Conservation (phyloP, 2,329 filamentous ascomycete species). For the Aspergillus sp. region DNA sequence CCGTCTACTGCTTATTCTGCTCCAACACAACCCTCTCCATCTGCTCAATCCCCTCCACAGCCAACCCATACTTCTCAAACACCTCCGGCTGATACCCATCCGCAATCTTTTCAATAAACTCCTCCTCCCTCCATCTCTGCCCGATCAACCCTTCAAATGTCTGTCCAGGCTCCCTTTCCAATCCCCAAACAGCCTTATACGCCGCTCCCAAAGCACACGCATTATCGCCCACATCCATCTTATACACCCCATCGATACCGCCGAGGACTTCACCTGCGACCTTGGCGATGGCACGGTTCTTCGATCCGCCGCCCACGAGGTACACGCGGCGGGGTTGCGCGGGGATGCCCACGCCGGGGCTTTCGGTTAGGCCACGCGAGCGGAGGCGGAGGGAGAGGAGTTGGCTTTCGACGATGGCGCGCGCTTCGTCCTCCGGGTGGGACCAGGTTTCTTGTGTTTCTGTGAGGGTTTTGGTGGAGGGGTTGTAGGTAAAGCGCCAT, state of each 20-base stretch:
- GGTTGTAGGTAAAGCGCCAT: conserved; percentile 68
- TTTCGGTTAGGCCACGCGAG: conserved; percentile 65
- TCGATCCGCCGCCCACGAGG: conserved; percentile 84
- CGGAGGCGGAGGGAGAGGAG: conserved; percentile 84
- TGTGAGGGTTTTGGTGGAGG: conserved; percentile 44
- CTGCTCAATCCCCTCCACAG: conserved; percentile 67
- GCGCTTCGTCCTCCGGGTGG: conserved; percentile 63
- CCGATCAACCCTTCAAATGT: conserved; percentile 86
- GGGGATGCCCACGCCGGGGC: conserved; percentile 53
- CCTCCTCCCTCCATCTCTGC: conserved; percentile 74
- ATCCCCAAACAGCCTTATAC: conserved; percentile 92
- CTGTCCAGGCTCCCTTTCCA: conserved; percentile 61
- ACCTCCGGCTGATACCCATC: conserved; percentile 68
- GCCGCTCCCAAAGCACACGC: conserved; percentile 90
- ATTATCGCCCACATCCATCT: conserved; percentile 88
- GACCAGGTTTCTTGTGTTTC: conserved; percentile 50
- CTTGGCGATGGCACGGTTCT: conserved; percentile 81
- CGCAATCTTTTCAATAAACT: conserved; percentile 74
- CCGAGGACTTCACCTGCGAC: conserved; percentile 84
- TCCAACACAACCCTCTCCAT: conserved; percentile 64
- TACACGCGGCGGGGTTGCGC: conserved; percentile 85
- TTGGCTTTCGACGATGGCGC: conserved; percentile 89
- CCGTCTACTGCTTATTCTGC: conserved; percentile 10
- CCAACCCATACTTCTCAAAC: conserved; percentile 71
- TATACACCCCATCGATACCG: conserved; percentile 81